Conservation (phyloP, 2,329 filamentous ascomycete species). For the Colletotrichum filicis region DNA sequence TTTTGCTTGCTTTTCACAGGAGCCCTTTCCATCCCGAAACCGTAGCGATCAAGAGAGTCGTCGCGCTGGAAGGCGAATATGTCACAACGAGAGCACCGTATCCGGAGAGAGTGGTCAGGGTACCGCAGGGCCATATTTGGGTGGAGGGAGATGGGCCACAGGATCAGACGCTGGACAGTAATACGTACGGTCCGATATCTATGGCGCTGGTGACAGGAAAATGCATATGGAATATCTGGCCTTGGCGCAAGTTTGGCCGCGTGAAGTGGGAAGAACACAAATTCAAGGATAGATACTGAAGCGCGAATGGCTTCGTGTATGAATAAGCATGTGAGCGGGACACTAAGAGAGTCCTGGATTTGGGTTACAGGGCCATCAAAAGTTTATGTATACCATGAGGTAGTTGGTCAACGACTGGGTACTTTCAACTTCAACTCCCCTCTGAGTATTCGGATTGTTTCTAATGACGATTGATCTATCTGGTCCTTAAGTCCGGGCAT, state of each 20-base stretch:
- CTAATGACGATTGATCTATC: too few relatives aligned
- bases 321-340: background rate
- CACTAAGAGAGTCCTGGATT: background rate
- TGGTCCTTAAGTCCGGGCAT: background rate
- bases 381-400: background rate
- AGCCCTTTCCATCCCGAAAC: constrained; percentile 77
- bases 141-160: constrained; percentile 88
- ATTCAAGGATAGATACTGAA: constrained; percentile 43
- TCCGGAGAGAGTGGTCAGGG: constrained; percentile 64
- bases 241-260: constrained; percentile 67
- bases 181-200: constrained; percentile 88
- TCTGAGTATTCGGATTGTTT: background rate
- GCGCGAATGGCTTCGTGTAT: background rate
- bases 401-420: background rate
- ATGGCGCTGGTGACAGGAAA: constrained; percentile 79
- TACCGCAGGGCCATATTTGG: constrained; percentile 92
- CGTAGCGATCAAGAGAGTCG: constrained; percentile 82
- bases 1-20: constrained; percentile 51
- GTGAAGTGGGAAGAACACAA: constrained; percentile 68
- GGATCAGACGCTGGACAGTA: constrained; percentile 82
- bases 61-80: constrained; percentile 83
- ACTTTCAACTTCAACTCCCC: background rate
- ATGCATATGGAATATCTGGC: constrained; percentile 79
- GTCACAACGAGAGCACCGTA: constrained; percentile 74
- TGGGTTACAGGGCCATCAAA: background rate